Conservation (phyloP, 192 early-diverging fungal genomes). For the Coemansia sp. region DNA sequence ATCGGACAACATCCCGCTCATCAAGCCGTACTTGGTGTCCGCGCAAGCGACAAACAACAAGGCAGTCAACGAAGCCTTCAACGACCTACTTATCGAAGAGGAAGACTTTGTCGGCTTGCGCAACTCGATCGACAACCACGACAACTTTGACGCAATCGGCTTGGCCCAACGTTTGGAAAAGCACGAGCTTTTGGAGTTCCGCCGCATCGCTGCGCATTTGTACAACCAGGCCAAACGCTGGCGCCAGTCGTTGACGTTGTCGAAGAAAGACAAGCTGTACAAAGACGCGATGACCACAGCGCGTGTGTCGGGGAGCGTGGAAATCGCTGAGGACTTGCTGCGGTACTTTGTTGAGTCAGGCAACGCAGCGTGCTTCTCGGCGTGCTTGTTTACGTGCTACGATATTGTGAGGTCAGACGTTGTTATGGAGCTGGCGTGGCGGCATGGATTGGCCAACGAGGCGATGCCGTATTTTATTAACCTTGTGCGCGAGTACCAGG, state of each 20-base stretch:
- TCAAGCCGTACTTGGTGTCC: conserved; percentile 93
- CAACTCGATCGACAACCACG: conserved; percentile 89
- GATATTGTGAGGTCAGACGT: conserved; percentile 92
- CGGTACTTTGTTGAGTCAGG: conserved; percentile 93
- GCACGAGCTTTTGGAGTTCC: conserved; percentile 96
- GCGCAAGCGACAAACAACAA: conserved; percentile 94
- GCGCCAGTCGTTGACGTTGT: conserved; percentile 90
- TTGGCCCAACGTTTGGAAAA: conserved; percentile 91
- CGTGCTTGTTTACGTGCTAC: conserved; percentile 91
- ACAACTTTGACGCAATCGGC: conserved; percentile 92
- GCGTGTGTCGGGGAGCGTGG: conserved; percentile 80
- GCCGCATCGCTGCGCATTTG: conserved; percentile 93
- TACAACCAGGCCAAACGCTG: conserved; percentile 98
- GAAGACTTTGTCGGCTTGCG: conserved; percentile 93
- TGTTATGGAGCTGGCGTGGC: conserved; percentile 92
- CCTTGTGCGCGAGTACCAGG: conserved; percentile 79
- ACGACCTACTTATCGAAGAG: conserved; percentile 97
- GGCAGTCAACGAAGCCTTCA: conserved; percentile 93
- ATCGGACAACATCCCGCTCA: conserved; percentile 95
- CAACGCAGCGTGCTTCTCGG: conserved; percentile 92
- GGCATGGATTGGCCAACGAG: conserved; percentile 85
- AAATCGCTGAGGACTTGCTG: conserved; percentile 92
- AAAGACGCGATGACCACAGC: conserved; percentile 99
- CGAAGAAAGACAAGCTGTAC: conserved; percentile 96
- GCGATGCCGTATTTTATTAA: conserved; percentile 99